Percentiles rank a stretch among this genome's conserved stretches.
Conservation (phyloP, 441 rosid genomes). For the Croton setiger region DNA sequence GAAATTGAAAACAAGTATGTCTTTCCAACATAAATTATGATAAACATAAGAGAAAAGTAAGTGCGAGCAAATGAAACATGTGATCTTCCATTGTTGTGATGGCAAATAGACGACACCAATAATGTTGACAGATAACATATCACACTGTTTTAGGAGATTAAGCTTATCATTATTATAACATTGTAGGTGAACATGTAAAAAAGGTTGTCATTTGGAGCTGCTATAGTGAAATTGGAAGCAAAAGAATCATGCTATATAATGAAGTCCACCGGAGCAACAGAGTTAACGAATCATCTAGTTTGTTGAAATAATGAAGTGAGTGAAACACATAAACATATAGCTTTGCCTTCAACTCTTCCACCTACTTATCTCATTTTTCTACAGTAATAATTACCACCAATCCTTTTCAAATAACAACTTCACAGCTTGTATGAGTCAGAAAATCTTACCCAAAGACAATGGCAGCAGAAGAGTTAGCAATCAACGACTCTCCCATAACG, state of each 20-base stretch:
- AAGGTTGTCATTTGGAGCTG: neutral
- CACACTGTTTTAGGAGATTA: neutral
- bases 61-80: neutral
- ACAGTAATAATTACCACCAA: neutral
- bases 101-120: neutral
- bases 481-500: conserved; percentile 48
- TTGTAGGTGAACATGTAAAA: neutral
- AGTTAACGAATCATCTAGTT: too few species aligned
- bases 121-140: neutral
- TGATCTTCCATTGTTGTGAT: neutral
- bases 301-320: too few species aligned
- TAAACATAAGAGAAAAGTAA: conserved; percentile 2
- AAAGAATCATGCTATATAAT: neutral
- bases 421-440: neutral
- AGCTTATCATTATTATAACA: conserved; percentile 1
- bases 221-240: neutral
- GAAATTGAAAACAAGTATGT: neutral
- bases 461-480: conserved; percentile 63
- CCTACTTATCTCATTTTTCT: too few species aligned
- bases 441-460: conserved; percentile 80
- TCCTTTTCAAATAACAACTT: conserved; percentile 2
- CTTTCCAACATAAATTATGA: neutral
- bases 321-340: too few species aligned
- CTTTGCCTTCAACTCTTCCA: too few species aligned
- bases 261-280: neutral